Evolutionary conservation across 108 stramenopile species (phyloP), one percentile per base, ranked within the genome.

Genomic region (Nitzschia sp.): DNA sequence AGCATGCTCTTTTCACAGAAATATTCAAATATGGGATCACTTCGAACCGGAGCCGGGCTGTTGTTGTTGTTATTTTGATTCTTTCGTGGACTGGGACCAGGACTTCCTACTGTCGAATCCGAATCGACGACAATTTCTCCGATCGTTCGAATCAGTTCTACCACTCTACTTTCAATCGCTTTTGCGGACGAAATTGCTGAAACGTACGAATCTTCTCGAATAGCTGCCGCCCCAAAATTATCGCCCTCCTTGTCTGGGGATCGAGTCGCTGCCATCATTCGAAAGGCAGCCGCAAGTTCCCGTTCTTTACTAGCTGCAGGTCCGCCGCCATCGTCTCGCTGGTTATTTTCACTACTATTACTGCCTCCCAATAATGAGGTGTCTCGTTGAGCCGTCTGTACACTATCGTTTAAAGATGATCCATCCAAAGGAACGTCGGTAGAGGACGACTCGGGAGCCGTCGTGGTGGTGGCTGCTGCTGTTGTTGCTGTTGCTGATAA

Each of bases 1-100:
- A 90, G 64, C 4, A 93, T 81, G 50, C 80, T 82, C 66, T 93
- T 93, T 65, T 93, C 89, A 69, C 89, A 93, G 76, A 93, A 90
- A 68, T 93, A 93, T 23, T 86, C 89, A 80, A 93, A 93, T 11
- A 88, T 73, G 30, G 86, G 53, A 58, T 76, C 75, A 3, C 66
- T 62, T 47, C 68, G 28, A 6, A 76, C 61, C 13, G 16, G 9
- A 16, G 48, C 2, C 29, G 13, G 26, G 9, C 19, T 16, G 0
- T 3, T 0, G 33, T 2, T 30, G 33, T 6, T 26, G 17, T 31
- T 33, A 16, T 31, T 15, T 6, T 22, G 9, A 3, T 8, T 17
- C 9, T 16, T 27, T 5, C 30, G 30, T 1, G 38, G 23, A 41
- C 3, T 13, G 45, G n/a, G 21, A 5, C 23, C 15, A 28, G n/a